Conservation (phyloP, 495 filamentous ascomycete genomes). For the Corynascus novoguineensis region DNA sequence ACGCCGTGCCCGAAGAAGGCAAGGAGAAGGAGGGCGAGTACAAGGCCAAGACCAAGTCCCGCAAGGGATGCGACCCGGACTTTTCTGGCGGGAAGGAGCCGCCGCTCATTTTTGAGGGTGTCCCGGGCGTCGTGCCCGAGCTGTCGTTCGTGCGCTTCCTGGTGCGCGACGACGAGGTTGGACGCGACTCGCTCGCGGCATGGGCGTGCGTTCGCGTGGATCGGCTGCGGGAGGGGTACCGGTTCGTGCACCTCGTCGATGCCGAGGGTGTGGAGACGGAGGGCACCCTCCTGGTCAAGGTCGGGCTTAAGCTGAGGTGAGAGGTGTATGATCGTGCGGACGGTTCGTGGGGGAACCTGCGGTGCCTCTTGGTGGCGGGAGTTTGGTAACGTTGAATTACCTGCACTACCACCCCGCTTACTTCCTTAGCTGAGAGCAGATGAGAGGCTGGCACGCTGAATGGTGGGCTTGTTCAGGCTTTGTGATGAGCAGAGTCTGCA, state of each 20-base stretch:
- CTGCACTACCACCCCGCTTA: too few species aligned
- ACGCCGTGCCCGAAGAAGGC: slow-evolving; percentile 23
- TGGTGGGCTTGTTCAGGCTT: too few species aligned
- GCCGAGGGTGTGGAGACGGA: slow-evolving; percentile 53
- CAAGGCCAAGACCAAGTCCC: slow-evolving; percentile 61
- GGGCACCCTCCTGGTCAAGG: slow-evolving; percentile 63
- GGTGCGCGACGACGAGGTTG: slow-evolving; percentile 75
- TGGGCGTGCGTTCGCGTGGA: slow-evolving; percentile 88
- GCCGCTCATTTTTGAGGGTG: slow-evolving; percentile 52
- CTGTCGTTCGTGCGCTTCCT: slow-evolving; percentile 83
- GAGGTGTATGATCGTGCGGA: too few species aligned
- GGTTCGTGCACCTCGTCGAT: slow-evolving; percentile 69
- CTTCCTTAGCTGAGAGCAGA: too few species aligned
- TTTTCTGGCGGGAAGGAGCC: slow-evolving; percentile 61
- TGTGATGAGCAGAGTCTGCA: too few species aligned
- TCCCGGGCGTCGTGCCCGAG: slow-evolving; percentile 66
- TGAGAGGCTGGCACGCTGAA: too few species aligned
- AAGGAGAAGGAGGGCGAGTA: slow-evolving; percentile 54
- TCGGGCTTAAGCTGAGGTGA: slow-evolving; percentile 43
- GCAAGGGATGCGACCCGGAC: slow-evolving; percentile 61
- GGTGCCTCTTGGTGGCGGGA: too few species aligned
- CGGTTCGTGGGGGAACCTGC: too few species aligned
- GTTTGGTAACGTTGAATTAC: too few species aligned
- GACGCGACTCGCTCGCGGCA: slow-evolving; percentile 67
- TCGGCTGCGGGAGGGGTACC: slow-evolving; percentile 65